Conservation (phyloP, 805 yeast species). For the Saturnispora silvae region DNA sequence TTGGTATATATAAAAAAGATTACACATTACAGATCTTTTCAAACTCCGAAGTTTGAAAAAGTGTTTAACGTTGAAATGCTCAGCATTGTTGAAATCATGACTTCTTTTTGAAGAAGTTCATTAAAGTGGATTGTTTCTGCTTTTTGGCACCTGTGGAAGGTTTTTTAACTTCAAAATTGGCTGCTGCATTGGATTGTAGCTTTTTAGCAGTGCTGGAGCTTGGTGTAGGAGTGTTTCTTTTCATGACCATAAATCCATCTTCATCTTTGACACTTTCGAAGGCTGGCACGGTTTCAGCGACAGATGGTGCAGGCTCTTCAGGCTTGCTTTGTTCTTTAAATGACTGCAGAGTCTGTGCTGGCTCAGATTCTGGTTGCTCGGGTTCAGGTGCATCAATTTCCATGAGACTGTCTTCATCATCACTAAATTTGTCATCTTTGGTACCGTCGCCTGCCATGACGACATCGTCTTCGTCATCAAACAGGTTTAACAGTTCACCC, state of each 20-base stretch:
- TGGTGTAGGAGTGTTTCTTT: conserved; percentile 7
- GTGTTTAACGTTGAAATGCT: not conserved
- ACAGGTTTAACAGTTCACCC: conserved; percentile 14
- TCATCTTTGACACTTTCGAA: conserved; percentile 21
- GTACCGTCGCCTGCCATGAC: not conserved
- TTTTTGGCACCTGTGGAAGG: conserved; percentile 10
- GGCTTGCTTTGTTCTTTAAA: not conserved
- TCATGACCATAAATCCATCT: conserved; percentile 24
- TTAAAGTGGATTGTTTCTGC: conserved; percentile 24
- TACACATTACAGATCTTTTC: too few species aligned
- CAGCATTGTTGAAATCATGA: not conserved
- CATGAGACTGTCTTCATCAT: conserved; percentile 8
- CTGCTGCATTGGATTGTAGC: not conserved
- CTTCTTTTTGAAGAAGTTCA: conserved; percentile 26
- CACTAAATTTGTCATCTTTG: conserved; percentile 15
- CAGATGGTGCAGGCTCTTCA: not conserved
- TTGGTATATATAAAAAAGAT: too few species aligned
- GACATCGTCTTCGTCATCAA: conserved; percentile 17
- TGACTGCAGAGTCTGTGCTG: not conserved
- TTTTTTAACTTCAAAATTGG: conserved; percentile 4
- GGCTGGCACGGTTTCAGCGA: conserved; percentile 8
- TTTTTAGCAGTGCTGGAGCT: conserved; percentile 5
- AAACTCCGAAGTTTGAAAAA: not conserved
- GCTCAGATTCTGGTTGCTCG: too few species aligned
- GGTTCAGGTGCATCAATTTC: not conserved